Base-by-base conservation (phyloP, 768 basidiomycete species). In the Gymnopilus dilepis region DNA sequence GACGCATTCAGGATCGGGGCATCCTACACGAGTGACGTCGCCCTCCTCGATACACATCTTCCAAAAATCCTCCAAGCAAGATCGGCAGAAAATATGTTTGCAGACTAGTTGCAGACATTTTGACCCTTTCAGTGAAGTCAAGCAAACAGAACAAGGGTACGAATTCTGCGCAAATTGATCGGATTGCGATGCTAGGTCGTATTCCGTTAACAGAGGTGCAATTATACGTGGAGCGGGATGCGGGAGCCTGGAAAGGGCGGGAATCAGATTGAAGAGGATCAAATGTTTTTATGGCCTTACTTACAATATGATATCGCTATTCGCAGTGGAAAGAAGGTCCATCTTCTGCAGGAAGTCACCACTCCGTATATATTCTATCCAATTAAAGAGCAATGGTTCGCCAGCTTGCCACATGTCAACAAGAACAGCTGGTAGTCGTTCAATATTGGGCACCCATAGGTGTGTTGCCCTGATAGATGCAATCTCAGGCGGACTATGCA, bases 31-130 rank as follows among this genome's bases (percentile, higher is more conserved):
- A 30, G 79, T 82, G 13, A 94, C 77, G 60, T 90, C 87, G 6
- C 95, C 95, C 70, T 96, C 94, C 50, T 75, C 77, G 56, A 97
- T 90, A 65, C 89, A 90, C 52, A 94, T 71, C 43, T 82, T 81
- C 94, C 94, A 97, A 71, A 91, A 95, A 54, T 90, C 88, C 55
- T 80, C 80, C 26, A 97, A 73, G 70, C 95, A 97, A 7, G 82
- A 73, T n/a, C 86, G 84, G 71, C 95, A 97, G 72, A 95, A 96
- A 12, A 95, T 83, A 72, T 96, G 95, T 0, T 75, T 74, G 69
- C 94, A 96, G 2, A 77, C 70, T 51, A 96, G 78, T 63, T 84
- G 80, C 15, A 95, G 67, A 70, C 94, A 95, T 65, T 85, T 84
- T 13, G 84, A 80, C 43, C 95, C 95, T 70, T 93, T 95, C 60